Evolutionary conservation across 257 asterid species (phyloP).

Genomic region (Anisodus tanguticus): DNA sequence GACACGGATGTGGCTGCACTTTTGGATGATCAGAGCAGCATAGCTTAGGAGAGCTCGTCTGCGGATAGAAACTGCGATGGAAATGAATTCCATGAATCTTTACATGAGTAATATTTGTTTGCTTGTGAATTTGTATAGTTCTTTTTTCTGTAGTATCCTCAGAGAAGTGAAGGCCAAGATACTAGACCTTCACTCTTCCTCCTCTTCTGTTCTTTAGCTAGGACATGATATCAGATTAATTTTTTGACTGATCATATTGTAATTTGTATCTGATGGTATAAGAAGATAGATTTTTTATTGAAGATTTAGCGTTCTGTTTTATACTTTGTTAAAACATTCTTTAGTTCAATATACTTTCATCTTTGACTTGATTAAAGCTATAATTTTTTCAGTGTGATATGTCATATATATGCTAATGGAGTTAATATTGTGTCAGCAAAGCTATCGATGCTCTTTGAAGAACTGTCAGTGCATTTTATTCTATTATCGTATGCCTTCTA

Average conservation of each 20-base stretch:
- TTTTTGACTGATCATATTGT: constrained; percentile 17
- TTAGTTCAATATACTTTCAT: not conserved
- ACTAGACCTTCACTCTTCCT: not conserved
- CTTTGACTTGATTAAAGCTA: not conserved
- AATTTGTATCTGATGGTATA: not conserved
- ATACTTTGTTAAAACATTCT: not conserved
- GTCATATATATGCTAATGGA: no score
- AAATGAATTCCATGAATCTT: not conserved
- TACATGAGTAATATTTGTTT: constrained; percentile 26
- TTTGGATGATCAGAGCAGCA: not conserved
- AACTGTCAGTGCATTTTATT: no score
- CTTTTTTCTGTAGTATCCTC: not conserved
- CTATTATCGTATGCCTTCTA: no score
- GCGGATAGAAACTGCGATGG: not conserved
- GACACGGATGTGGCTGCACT: not conserved
- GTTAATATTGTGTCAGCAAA: no score
- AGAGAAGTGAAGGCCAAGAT: no score
- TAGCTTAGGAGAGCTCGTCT: not conserved
- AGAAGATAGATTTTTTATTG: not conserved
- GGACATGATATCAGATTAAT: not conserved
- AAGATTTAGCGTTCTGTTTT: not conserved
- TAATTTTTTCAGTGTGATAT: no score
- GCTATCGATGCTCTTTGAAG: no score
- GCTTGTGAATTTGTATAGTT: constrained; percentile 27
- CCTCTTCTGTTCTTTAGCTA: not conserved